Conservation (phyloP, 148 eudicot genomes). For the Rhododendron williamsianum region DNA sequence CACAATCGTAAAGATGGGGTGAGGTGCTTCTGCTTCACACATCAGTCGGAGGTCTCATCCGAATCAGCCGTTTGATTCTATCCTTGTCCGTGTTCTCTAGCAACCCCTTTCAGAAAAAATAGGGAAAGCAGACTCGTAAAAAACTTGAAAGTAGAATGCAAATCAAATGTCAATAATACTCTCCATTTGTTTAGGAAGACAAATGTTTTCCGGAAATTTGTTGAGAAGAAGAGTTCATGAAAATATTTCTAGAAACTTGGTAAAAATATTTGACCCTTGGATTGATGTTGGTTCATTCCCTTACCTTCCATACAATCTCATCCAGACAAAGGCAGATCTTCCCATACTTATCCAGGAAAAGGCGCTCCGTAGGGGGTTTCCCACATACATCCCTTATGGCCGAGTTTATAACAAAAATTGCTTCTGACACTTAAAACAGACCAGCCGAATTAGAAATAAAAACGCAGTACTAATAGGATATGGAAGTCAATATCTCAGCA, state of each 20-base stretch:
- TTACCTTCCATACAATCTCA: constrained; percentile 93
- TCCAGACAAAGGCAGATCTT: constrained; percentile 91
- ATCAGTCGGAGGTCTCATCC: constrained; percentile 89
- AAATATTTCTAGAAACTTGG: background rate
- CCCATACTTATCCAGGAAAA: constrained; percentile 93
- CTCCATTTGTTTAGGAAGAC: background rate
- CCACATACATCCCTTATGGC: constrained; percentile 96
- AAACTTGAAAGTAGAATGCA: background rate
- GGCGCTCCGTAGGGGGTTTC: constrained; percentile 87
- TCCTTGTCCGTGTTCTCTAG: constrained; percentile 94
- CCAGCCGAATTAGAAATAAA: constrained; percentile 10
- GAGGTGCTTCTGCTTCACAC: constrained; percentile 36
- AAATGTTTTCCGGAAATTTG: background rate
- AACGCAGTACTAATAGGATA: background rate
- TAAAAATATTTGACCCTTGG: background rate
- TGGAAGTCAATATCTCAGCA: background rate
- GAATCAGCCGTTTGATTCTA: constrained; percentile 84
- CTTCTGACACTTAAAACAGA: constrained; percentile 67
- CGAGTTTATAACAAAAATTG: constrained; percentile 60
- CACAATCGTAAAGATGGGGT: constrained; percentile 6
- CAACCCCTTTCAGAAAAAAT: constrained; percentile 51
- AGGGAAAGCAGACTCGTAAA: background rate
- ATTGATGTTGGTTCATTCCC: constrained; percentile 7
- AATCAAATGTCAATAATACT: constrained; percentile 2
- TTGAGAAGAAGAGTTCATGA: background rate